Percentiles rank a stretch among this genome's conserved stretches.
phyloP scores from a whole-genome alignment of 331 rosid genomes.

The Pyrus hybrid region DNA sequence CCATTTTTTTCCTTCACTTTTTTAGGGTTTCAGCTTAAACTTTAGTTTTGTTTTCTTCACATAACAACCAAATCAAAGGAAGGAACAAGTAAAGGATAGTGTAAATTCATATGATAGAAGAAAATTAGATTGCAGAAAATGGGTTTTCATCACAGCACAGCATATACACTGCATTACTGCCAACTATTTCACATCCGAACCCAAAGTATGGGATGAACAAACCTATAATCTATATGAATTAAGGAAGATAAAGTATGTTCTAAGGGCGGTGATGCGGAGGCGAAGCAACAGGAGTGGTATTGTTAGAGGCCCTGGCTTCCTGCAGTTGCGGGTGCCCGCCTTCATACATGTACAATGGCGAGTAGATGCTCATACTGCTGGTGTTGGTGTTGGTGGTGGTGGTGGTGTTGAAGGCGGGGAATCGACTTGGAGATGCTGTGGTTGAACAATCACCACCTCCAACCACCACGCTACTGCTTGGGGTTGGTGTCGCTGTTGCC shows the following conservation, averaged over 20 bases:
- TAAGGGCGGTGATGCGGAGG: slow-evolving; percentile 11
- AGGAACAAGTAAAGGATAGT: background rate
- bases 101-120: background rate
- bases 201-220: background rate
- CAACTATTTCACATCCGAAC: too few relatives aligned
- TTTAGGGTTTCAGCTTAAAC: background rate
- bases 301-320: slow-evolving; percentile 26
- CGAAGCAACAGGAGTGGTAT: slow-evolving; percentile 15
- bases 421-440: slow-evolving; percentile 18
- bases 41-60: background rate
- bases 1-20: too few relatives aligned
- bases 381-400: too few relatives aligned
- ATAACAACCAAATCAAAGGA: background rate
- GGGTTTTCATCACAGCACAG: background rate
- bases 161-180: background rate
- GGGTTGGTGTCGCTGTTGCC: slow-evolving; percentile 10
- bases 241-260: background rate
- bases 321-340: slow-evolving; percentile 1
- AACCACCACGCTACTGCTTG: slow-evolving; percentile 16
- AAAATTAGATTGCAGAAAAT: background rate
- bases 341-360: slow-evolving; percentile 1
- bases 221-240: background rate
- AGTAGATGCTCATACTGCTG: background rate
- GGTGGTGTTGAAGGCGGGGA: background rate
- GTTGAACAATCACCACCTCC: slow-evolving; percentile 26